phyloP scores from a whole-genome alignment of 73 alveolate genomes.

The Paramecium sonneborni region DNA sequence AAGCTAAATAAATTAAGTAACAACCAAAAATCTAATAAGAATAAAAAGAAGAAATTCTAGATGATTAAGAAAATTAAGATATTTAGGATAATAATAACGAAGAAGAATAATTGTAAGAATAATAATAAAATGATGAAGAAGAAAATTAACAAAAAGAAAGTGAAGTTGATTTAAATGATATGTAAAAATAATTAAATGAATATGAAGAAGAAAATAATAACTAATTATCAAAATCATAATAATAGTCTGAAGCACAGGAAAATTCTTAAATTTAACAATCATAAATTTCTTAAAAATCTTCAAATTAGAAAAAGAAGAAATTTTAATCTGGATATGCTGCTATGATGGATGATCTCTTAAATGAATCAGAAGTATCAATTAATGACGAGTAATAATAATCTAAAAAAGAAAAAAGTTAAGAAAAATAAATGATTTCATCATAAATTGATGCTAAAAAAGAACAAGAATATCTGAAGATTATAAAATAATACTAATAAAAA shows the following conservation, averaged over 20 bases:
- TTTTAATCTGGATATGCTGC: constrained; percentile 33
- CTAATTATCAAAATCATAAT: background rate
- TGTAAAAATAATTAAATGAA: background rate
- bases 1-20: background rate
- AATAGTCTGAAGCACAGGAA: background rate
- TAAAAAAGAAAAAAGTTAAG: background rate
- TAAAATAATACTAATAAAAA: constrained; percentile 24
- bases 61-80: background rate
- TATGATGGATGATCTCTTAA: constrained; percentile 31
- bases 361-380: background rate
- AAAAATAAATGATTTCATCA: background rate
- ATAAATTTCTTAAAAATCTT: background rate
- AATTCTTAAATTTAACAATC: background rate
- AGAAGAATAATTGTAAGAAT: background rate
- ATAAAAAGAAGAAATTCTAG: background rate
- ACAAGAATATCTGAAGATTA: constrained; percentile 15
- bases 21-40: background rate
- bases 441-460: background rate
- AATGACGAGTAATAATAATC: background rate
- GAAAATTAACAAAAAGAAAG: background rate
- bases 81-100: background rate
- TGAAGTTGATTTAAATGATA: background rate
- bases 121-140: background rate
- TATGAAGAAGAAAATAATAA: background rate
- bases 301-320: background rate